Percentiles rank a stretch among this genome's conserved stretches.
phyloP scores from a whole-genome alignment of 768 basidiomycete genomes.

The Glaciozyma antarctica region DNA sequence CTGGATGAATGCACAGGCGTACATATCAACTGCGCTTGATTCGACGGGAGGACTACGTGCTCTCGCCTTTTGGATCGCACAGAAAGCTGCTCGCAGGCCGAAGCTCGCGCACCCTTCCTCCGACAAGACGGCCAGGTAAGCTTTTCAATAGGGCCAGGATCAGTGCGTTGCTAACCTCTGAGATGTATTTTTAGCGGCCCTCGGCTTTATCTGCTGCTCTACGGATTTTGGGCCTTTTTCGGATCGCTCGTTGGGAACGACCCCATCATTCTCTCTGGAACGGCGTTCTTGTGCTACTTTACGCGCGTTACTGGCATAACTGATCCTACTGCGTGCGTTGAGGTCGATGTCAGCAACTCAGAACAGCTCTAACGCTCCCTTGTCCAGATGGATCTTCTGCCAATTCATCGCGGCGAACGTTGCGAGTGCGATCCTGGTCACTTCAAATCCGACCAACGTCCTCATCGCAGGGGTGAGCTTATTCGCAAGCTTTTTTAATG shows the following conservation, averaged over 20 bases:
- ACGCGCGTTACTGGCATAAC: conserved; percentile 53
- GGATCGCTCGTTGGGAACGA: conserved; percentile 81
- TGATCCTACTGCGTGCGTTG: conserved; percentile 34
- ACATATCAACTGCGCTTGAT: conserved; percentile 85
- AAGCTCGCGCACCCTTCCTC: conserved; percentile 12
- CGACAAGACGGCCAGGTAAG: conserved; percentile 21
- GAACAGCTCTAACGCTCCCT: conserved; percentile 11
- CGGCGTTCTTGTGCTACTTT: conserved; percentile 80
- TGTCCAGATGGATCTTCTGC: conserved; percentile 41
- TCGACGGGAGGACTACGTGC: conserved; percentile 76
- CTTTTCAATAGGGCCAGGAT: background rate
- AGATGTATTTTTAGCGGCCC: background rate
- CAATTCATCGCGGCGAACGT: conserved; percentile 43
- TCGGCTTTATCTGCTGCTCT: conserved; percentile 18
- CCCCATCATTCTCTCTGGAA: conserved; percentile 84
- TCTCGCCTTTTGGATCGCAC: conserved; percentile 80
- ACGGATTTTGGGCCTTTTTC: conserved; percentile 43
- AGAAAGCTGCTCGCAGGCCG: conserved; percentile 38
- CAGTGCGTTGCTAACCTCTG: too few relatives aligned
- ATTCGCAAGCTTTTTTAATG: background rate
- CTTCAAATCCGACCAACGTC: conserved; percentile 89
- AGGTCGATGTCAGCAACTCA: too few relatives aligned
- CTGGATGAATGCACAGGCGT: conserved; percentile 44
- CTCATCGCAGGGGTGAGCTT: conserved; percentile 59
- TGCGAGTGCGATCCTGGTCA: conserved; percentile 57